Percentiles rank a stretch among this genome's conserved stretches.
phyloP scores from a whole-genome alignment of 305 asterid species.

The Ajuga reptans region DNA sequence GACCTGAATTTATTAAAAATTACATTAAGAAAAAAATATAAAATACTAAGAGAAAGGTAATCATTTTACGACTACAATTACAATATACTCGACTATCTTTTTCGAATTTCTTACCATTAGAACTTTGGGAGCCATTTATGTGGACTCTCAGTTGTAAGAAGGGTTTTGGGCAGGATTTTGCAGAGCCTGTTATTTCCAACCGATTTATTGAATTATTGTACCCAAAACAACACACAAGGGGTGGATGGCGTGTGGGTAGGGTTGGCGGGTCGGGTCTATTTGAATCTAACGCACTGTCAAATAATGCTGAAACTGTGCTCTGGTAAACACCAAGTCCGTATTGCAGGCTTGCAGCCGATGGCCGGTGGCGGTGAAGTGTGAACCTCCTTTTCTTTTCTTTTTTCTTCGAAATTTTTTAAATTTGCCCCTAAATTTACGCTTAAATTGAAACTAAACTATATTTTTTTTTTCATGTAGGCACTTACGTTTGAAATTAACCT shows the following conservation, averaged over 20 bases:
- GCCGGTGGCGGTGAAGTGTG: too few species aligned
- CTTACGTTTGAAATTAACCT: too few species aligned
- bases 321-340: too few species aligned
- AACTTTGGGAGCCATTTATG: slow-evolving; percentile 51
- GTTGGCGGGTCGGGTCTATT: not conserved
- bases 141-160: not conserved
- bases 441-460: too few species aligned
- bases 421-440: too few species aligned
- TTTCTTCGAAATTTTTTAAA: too few species aligned
- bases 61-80: not conserved
- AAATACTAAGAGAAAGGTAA: not conserved
- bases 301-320: too few species aligned
- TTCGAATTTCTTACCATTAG: slow-evolving; percentile 36
- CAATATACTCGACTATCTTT: not conserved
- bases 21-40: not conserved
- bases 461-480: too few species aligned
- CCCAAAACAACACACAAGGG: not conserved
- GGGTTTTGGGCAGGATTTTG: slow-evolving; percentile 4
- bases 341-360: too few species aligned
- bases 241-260: not conserved
- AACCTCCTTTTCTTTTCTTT: too few species aligned
- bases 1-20: slow-evolving; percentile 37
- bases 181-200: not conserved
- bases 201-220: not conserved
- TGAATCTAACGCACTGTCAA: not conserved